Percentiles rank a stretch among this genome's conserved stretches.
Conservation (phyloP, 179 eudicot genomes). For the Dionaea muscipula region DNA sequence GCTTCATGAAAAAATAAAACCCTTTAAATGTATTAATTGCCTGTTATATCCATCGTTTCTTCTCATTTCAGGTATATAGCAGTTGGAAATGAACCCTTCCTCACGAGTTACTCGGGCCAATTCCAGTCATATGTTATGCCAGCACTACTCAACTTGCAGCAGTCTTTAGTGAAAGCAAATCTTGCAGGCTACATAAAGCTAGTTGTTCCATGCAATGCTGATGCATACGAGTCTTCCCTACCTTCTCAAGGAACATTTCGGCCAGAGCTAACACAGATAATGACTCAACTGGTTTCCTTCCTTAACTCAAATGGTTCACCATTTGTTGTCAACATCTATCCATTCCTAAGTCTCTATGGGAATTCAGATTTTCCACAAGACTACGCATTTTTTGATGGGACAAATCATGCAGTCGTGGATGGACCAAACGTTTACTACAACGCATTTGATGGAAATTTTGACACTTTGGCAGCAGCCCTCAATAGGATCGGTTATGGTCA, state of each 20-base stretch:
- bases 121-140: slow-evolving; percentile 58
- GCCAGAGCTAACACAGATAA: slow-evolving; percentile 51
- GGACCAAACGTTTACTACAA: slow-evolving; percentile 60
- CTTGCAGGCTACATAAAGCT: slow-evolving; percentile 53
- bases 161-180: slow-evolving; percentile 59
- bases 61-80: slow-evolving; percentile 55
- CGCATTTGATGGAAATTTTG: slow-evolving; percentile 80
- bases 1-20: too few relatives aligned
- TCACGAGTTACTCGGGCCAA: slow-evolving; percentile 51
- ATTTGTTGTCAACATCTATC: slow-evolving; percentile 75
- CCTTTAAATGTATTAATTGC: too few relatives aligned
- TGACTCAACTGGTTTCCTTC: slow-evolving; percentile 56
- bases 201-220: slow-evolving; percentile 83
- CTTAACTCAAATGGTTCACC: slow-evolving; percentile 66
- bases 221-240: slow-evolving; percentile 55
- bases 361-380: slow-evolving; percentile 84
- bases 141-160: slow-evolving; percentile 55
- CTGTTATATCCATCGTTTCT: too few relatives aligned
- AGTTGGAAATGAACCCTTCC: slow-evolving; percentile 90
- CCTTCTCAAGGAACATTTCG: slow-evolving; percentile 84
- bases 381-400: slow-evolving; percentile 69
- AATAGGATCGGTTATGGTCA: slow-evolving; percentile 52
- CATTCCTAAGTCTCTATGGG: slow-evolving; percentile 60
- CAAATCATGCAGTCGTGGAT: slow-evolving; percentile 58
- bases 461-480: slow-evolving; percentile 64